A percentile compares a stretch with the other conserved stretches of the same genome.
These are phyloP conservation scores for Drechslerella dactyloides DNA, from an alignment of 2,329 filamentous ascomycete genomes.

Conservation along the genomic window DNA sequence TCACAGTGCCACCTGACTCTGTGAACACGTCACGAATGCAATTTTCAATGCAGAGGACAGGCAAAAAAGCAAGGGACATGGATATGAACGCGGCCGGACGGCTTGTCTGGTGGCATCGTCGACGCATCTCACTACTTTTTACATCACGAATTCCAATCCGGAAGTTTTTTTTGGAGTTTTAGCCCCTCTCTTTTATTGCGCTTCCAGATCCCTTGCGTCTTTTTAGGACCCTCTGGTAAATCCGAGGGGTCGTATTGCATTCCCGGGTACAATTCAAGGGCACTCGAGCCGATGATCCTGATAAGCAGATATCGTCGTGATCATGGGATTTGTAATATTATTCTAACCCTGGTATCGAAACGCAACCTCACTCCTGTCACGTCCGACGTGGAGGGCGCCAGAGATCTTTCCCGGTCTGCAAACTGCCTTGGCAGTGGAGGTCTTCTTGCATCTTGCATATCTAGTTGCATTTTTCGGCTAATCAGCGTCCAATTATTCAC, in stretches of 20 bases:
- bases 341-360: neutral
- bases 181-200: no score
- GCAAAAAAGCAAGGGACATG: slow-evolving; percentile 3
- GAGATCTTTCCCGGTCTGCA: neutral
- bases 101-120: neutral
- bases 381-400: neutral
- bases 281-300: neutral
- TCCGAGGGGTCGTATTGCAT: neutral
- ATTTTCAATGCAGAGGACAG: slow-evolving; percentile 19
- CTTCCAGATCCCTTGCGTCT: neutral
- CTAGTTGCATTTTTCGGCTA: slow-evolving; percentile 5
- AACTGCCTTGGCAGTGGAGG: neutral
- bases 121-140: neutral
- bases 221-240: neutral
- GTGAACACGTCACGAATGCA: slow-evolving; percentile 48
- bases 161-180: neutral
- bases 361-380: neutral
- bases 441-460: neutral
- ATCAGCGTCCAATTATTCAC: neutral
- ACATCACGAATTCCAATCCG: neutral
- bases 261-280: neutral
- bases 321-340: slow-evolving; percentile 2
- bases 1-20: slow-evolving; percentile 41
- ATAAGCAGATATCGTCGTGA: neutral
- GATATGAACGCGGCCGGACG: neutral